A percentile compares a stretch with the other conserved stretches of the same genome.
phyloP scores from a whole-genome alignment of 768 basidiomycete species.

The Tylopilus vinaceipallidus region DNA sequence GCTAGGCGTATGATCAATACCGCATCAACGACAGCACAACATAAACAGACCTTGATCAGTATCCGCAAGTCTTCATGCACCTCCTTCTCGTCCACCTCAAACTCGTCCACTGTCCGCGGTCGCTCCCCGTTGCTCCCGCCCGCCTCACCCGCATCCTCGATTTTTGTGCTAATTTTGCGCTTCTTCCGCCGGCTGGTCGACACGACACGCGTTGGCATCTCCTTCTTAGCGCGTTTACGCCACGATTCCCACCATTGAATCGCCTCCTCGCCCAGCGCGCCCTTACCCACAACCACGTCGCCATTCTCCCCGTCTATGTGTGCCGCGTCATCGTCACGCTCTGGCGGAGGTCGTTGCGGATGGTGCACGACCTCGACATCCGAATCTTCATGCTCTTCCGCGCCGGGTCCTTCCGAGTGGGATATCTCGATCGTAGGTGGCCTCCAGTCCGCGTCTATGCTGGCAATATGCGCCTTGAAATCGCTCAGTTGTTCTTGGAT shows the following conservation, averaged over 20 bases:
- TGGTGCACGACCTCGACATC: constrained; percentile 20
- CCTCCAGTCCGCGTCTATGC: constrained; percentile 47
- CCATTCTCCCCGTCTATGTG: constrained; percentile 25
- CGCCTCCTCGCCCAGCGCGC: constrained; percentile 48
- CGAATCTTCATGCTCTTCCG: constrained; percentile 32
- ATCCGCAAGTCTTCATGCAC: constrained; percentile 88
- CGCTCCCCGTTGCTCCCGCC: constrained; percentile 38
- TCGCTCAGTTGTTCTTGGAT: constrained; percentile 90
- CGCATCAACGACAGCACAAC: background rate
- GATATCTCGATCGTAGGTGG: constrained; percentile 23
- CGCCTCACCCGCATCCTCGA: constrained; percentile 21
- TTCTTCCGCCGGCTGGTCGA: constrained; percentile 38
- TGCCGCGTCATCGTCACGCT: constrained; percentile 25
- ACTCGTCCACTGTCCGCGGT: constrained; percentile 56
- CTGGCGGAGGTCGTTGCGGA: constrained; percentile 8
- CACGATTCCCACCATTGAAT: constrained; percentile 70
- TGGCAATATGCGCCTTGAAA: constrained; percentile 64
- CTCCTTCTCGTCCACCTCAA: constrained; percentile 61
- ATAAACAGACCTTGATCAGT: constrained; percentile 72
- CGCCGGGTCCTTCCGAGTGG: constrained; percentile 20
- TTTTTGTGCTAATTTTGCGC: constrained; percentile 38
- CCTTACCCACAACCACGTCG: constrained; percentile 27
- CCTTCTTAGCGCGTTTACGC: constrained; percentile 49
- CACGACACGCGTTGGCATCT: constrained; percentile 30
- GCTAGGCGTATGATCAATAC: constrained; percentile 42